Evolutionary conservation across 2,329 filamentous ascomycete genomes (phyloP).

Genomic region (Stemphylium vesicarium): DNA sequence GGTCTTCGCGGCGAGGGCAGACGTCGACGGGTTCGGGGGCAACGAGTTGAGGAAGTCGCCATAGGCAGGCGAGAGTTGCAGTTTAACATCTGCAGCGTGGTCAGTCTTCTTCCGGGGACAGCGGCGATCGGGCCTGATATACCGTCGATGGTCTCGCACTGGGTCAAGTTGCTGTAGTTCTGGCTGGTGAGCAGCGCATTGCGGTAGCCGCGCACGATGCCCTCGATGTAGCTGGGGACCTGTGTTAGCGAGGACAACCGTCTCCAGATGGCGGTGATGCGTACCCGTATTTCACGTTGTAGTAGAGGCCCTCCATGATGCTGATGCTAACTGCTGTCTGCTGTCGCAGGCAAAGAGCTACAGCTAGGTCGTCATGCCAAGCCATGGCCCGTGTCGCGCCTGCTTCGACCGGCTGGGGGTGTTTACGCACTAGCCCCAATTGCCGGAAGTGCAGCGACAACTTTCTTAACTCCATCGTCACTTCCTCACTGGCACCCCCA

Average conservation of each 20-base stretch:
- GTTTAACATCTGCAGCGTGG: slow-evolving; percentile 86
- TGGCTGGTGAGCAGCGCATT: slow-evolving; percentile 88
- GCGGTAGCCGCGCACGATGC: slow-evolving; percentile 95
- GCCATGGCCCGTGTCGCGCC: slow-evolving; percentile 20
- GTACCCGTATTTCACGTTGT: slow-evolving; percentile 93
- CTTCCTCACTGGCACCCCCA: slow-evolving; percentile 15
- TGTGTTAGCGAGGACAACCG: slow-evolving; percentile 19
- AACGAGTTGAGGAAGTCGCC: slow-evolving; percentile 95
- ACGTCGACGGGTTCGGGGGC: slow-evolving; percentile 95
- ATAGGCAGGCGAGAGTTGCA: slow-evolving; percentile 94
- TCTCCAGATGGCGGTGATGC: slow-evolving; percentile 30
- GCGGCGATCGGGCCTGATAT: slow-evolving; percentile 35
- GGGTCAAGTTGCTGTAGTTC: slow-evolving; percentile 94
- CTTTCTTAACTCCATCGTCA: slow-evolving; percentile 27
- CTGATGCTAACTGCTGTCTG: slow-evolving; percentile 23
- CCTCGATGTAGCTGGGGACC: slow-evolving; percentile 82
- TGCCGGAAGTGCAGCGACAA: slow-evolving; percentile 17
- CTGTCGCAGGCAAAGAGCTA: slow-evolving; percentile 24
- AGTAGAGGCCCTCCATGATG: slow-evolving; percentile 88
- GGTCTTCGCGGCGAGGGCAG: slow-evolving; percentile 89
- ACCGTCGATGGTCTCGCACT: slow-evolving; percentile 98
- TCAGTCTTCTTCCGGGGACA: slow-evolving; percentile 8
- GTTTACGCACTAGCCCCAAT: slow-evolving; percentile 15
- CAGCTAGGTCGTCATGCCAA: slow-evolving; percentile 31
- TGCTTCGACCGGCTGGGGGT: slow-evolving; percentile 18